phyloP scores from a whole-genome alignment of 2,329 filamentous ascomycete genomes.

The Neospermospora avenae region DNA sequence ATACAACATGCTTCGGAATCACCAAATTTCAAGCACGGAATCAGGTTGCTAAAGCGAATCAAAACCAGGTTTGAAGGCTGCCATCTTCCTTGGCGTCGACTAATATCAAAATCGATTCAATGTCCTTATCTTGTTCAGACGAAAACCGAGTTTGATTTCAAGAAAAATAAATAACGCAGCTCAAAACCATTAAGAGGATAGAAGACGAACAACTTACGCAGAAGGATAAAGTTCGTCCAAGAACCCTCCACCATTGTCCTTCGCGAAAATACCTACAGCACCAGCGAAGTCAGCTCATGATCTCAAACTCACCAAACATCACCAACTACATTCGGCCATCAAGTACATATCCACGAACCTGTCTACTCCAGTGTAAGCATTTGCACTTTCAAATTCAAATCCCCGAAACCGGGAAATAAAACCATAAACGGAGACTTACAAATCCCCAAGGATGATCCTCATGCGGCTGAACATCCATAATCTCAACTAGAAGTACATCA shows the following conservation, averaged over 20 bases:
- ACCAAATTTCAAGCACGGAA: too few relatives aligned
- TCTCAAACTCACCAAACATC: neutral
- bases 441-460: conserved; percentile 87
- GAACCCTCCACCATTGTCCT: conserved; percentile 82
- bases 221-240: conserved; percentile 83
- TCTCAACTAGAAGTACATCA: conserved; percentile 76
- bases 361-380: conserved; percentile 19
- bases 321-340: neutral
- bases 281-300: too few relatives aligned
- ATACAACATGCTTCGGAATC: neutral
- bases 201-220: conserved; percentile 51
- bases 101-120: too few relatives aligned
- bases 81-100: too few relatives aligned
- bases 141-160: neutral
- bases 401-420: too few relatives aligned
- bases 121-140: too few relatives aligned
- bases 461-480: conserved; percentile 89
- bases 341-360: conserved; percentile 15
- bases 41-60: too few relatives aligned
- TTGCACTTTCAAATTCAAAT: neutral
- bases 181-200: neutral
- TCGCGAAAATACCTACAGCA: conserved; percentile 54
- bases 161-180: neutral
- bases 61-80: too few relatives aligned
- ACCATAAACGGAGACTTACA: conserved; percentile 74